Evolutionary conservation across 805 yeast genomes (phyloP).

Genomic region (Saturnispora saitoi): DNA sequence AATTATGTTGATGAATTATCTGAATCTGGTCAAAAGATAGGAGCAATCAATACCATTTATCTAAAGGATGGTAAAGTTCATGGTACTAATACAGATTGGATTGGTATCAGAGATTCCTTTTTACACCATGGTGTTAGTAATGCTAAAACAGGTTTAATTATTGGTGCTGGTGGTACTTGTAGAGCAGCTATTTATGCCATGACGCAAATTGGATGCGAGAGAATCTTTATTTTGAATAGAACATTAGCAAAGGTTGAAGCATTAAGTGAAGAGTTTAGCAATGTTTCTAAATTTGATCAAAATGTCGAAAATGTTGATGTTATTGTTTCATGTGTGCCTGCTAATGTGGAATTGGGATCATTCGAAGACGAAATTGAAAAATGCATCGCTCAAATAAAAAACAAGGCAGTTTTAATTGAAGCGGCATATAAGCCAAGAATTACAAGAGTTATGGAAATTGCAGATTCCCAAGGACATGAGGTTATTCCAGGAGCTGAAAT

Average conservation of each 20-base stretch:
- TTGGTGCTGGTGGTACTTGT: constrained; percentile 98
- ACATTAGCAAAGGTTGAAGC: constrained; percentile 56
- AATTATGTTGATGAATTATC: constrained; percentile 55
- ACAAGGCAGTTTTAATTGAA: constrained; percentile 53
- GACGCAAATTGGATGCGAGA: constrained; percentile 64
- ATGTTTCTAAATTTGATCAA: constrained; percentile 28
- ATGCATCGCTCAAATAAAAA: constrained; percentile 35
- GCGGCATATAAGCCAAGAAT: constrained; percentile 90
- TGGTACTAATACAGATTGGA: constrained; percentile 96
- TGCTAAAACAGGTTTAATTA: constrained; percentile 49
- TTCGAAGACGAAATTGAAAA: constrained; percentile 42
- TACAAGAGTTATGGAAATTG: constrained; percentile 80
- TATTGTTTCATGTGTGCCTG: constrained; percentile 78
- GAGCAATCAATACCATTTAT: constrained; percentile 87
- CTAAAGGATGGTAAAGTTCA: constrained; percentile 44
- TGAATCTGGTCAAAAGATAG: constrained; percentile 73
- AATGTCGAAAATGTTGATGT: constrained; percentile 36
- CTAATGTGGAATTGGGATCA: constrained; percentile 59
- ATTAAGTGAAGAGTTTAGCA: constrained; percentile 51
- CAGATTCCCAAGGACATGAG: constrained; percentile 45
- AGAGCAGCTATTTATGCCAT: constrained; percentile 91
- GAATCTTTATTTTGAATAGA: constrained; percentile 75
- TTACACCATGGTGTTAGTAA: constrained; percentile 52
- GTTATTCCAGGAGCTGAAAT: constrained; percentile 86
- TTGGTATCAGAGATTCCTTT: constrained; percentile 72